These are phyloP conservation scores for Yamadazyma dushanensis DNA, from an alignment of 1,139 yeast genomes.

Conservation along the genomic window DNA sequence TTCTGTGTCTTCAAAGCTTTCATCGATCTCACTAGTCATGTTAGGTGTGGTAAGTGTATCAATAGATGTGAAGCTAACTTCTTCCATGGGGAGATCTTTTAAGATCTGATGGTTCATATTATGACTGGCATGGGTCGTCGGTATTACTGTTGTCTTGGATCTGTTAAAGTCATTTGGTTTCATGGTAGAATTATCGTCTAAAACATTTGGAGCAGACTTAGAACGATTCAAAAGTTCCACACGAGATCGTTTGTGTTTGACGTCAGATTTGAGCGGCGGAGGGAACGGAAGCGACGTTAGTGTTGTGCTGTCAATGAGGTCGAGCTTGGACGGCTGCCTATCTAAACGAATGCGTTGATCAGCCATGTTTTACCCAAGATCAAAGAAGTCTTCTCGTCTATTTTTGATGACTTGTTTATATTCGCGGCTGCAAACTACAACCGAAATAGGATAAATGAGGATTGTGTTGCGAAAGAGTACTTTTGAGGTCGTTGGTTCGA, in stretches of 20 bases:
- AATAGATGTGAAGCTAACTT: conserved; percentile 17
- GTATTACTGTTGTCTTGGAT: neutral
- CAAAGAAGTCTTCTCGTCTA: no score
- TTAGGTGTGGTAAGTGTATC: conserved; percentile 16
- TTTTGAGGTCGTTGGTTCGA: no score
- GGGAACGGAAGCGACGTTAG: conserved; percentile 69
- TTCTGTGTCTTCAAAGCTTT: conserved; percentile 24
- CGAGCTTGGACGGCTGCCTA: conserved; percentile 55
- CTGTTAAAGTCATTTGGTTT: neutral
- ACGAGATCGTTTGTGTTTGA: conserved; percentile 7
- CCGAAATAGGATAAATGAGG: no score
- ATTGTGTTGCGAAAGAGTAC: no score
- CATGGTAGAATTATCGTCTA: neutral
- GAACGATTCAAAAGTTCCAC: conserved; percentile 5
- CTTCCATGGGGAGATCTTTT: conserved; percentile 11
- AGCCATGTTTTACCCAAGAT: neutral
- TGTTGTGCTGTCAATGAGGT: conserved; percentile 58
- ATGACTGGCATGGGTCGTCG: conserved; percentile 6
- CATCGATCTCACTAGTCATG: conserved; percentile 20
- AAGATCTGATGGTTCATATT: neutral
- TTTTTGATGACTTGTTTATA: conserved; percentile 1
- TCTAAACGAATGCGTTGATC: conserved; percentile 12
- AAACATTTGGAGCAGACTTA: conserved; percentile 6
- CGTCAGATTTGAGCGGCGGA: conserved; percentile 43
- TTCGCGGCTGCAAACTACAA: conserved; percentile 4